Evolutionary conservation across 2,329 filamentous ascomycete species (phyloP).

Genomic region (Trichophaea hybrida): DNA sequence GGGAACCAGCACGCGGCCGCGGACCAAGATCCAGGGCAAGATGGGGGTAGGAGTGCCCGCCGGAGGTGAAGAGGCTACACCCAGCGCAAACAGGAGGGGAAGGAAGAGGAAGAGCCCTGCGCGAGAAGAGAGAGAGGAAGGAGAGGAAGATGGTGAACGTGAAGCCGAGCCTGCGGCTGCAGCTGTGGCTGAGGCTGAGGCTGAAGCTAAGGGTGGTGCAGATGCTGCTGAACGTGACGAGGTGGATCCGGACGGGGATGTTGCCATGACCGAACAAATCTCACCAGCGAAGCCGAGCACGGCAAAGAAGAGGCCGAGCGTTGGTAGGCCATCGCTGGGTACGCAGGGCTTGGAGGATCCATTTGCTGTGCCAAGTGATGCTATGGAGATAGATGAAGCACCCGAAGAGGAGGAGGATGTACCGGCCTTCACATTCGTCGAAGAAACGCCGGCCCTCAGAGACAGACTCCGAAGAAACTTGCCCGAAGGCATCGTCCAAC

Average conservation of each 20-base stretch:
- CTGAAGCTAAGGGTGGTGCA: conserved; percentile 5
- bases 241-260: conserved; percentile 17
- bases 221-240: not conserved
- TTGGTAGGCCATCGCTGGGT: conserved; percentile 6
- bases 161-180: not conserved
- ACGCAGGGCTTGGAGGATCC: conserved; percentile 19
- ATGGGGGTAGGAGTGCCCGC: not conserved
- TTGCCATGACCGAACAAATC: conserved; percentile 15
- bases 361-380: conserved; percentile 12
- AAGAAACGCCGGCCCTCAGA: conserved; percentile 7
- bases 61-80: conserved; percentile 11
- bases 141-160: conserved; percentile 10
- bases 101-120: conserved; percentile 18
- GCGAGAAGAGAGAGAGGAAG: not conserved
- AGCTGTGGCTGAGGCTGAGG: conserved; percentile 16
- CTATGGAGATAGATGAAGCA: not conserved
- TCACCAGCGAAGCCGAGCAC: not conserved
- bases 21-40: not conserved
- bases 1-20: not conserved
- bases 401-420: not conserved
- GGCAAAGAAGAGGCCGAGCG: not conserved
- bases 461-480: not conserved
- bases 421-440: not conserved
- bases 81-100: conserved; percentile 26
- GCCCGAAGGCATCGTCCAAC: not conserved